A percentile compares a stretch with the other conserved stretches of the same genome.
These are phyloP conservation scores for Medicago lupulina DNA, from an alignment of 306 rosid genomes.

Conservation along the genomic window DNA sequence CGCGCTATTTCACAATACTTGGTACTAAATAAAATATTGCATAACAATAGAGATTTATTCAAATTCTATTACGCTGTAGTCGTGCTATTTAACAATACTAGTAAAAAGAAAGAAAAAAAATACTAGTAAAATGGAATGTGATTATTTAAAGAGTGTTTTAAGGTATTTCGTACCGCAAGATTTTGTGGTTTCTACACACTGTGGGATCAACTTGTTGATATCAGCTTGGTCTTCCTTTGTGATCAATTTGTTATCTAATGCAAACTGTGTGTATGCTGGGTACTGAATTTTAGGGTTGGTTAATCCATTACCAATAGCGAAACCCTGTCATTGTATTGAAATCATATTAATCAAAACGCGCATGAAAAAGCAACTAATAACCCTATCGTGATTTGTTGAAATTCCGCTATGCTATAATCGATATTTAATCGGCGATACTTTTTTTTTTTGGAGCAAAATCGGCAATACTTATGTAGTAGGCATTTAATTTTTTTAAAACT, in stretches of 20 bases:
- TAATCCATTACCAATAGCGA: slow-evolving; percentile 92
- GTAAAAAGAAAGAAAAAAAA: too few species aligned
- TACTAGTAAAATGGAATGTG: background rate
- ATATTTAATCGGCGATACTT: background rate
- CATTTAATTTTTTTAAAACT: too few species aligned
- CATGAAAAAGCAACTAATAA: background rate
- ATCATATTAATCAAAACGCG: background rate
- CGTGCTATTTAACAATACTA: background rate
- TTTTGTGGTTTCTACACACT: slow-evolving; percentile 51
- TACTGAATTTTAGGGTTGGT: slow-evolving; percentile 79
- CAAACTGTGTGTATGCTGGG: slow-evolving; percentile 76
- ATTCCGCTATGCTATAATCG: background rate
- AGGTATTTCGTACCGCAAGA: slow-evolving; percentile 54
- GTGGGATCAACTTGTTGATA: slow-evolving; percentile 60
- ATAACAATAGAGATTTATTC: background rate
- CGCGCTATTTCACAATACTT: background rate
- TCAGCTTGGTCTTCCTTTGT: slow-evolving; percentile 41
- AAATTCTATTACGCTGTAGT: background rate
- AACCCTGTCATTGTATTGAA: slow-evolving; percentile 58
- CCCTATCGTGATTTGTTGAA: background rate
- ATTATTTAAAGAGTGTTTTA: background rate
- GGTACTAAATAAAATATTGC: background rate
- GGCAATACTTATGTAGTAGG: too few species aligned
- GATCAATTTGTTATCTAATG: slow-evolving; percentile 64
- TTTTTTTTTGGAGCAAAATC: too few species aligned